These are phyloP conservation scores for Zygotorulaspora chibaensis DNA, from an alignment of 805 yeast species.

Conservation along the genomic window DNA sequence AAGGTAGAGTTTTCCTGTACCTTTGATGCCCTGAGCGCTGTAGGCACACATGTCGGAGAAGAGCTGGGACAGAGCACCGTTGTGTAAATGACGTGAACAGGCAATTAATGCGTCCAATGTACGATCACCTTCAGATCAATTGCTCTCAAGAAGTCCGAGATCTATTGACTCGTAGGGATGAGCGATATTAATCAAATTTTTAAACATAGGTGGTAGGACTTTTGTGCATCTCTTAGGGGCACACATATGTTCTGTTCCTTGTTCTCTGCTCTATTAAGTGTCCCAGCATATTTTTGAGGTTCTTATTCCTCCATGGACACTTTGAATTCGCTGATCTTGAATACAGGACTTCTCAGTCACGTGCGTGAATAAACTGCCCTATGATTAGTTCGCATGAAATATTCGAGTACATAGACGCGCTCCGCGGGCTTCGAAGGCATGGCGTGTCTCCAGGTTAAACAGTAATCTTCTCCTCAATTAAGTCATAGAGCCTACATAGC, in stretches of 20 bases:
- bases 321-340: no score
- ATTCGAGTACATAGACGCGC: no score
- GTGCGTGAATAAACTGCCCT: no score
- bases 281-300: conserved; percentile 52
- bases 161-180: conserved; percentile 78
- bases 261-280: conserved; percentile 43
- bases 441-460: no score
- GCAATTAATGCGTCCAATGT: conserved; percentile 64
- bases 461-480: no score
- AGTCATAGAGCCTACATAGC: no score
- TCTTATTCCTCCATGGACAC: conserved; percentile 65
- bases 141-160: conserved; percentile 74
- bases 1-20: conserved; percentile 59
- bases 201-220: conserved; percentile 77
- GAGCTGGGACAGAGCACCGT: conserved; percentile 55
- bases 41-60: conserved; percentile 37
- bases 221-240: conserved; percentile 78
- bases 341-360: no score
- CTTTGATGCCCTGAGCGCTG: conserved; percentile 40
- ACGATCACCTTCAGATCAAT: conserved; percentile 62
- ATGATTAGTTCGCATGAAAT: no score
- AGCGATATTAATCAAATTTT: conserved; percentile 79
- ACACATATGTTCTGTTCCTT: conserved; percentile 66
- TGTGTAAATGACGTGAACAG: conserved; percentile 62
- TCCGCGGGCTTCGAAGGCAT: no score